Evolutionary conservation across 2,329 filamentous ascomycete species (phyloP), one percentile per base, ranked within the genome.

Genomic region (Decorospora gaudefroyi): DNA sequence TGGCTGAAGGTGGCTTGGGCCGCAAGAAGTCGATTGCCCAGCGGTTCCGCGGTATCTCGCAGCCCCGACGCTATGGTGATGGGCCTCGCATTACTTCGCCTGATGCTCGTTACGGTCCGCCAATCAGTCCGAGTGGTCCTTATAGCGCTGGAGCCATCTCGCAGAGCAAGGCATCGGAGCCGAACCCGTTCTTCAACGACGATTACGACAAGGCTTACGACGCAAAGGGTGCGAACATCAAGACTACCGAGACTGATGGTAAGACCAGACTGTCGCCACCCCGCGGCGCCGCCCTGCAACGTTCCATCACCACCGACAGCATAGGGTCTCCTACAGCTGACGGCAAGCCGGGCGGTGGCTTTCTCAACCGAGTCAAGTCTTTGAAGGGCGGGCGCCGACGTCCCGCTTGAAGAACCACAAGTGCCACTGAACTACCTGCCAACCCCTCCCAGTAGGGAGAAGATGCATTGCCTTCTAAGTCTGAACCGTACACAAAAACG

Each of bases 1-100:
- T 64, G 17, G 55, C 68, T 12, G 72, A 73, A 19, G 73, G 66
- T 16, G 77, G 78, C 4, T 72, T 99, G 28, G 84, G 86, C 56
- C 85, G 93, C 48, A 97, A 96, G 79, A 96, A 96, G 76, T 96
- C 91, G 18, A 78, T 99, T 48, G 93, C 90, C 2, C 90, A 96
- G 68, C 88, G 91, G 42, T 87, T 99, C 67, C 86, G 90, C 27
- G 87, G 88, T 53, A 90, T 95, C 61, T 89, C 85, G 67, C 85
- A 84, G 50, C 80, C 80, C n/a, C 82, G 83, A 35, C 79, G 82
- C 16, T 80, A 78, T 46, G 74, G 75, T 16, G 67, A 70, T 18
- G 60, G 57, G 18, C 54, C 67, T 16, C 68, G 71, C 19, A 70
- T 72, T 42, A 63, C 56, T 6, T 74, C 72, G 15, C 75, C 82